Evolutionary conservation across 441 rosid genomes (phyloP).

Genomic region (Bocquillonia castaneifolia): DNA sequence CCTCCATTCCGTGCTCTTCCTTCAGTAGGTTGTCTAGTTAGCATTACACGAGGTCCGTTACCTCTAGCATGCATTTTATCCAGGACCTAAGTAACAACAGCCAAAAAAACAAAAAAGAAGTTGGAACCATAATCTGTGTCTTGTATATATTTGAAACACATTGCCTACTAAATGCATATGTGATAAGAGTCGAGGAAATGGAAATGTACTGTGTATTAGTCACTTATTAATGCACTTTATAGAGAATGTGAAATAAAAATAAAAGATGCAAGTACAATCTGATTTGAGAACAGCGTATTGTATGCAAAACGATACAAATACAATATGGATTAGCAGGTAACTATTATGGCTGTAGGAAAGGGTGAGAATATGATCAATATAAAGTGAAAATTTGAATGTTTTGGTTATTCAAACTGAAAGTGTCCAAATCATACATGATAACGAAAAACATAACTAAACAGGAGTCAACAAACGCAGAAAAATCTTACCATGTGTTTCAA

Average conservation of each 20-base stretch:
- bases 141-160: background rate
- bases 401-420: background rate
- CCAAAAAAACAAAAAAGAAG: background rate
- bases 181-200: background rate
- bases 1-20: slow-evolving; percentile 98
- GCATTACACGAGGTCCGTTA: slow-evolving; percentile 77
- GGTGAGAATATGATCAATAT: background rate
- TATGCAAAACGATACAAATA: background rate
- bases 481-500: slow-evolving; percentile 89
- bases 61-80: slow-evolving; percentile 94
- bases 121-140: background rate
- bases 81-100: slow-evolving; percentile 39
- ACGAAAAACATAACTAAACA: background rate
- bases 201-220: background rate
- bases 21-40: slow-evolving; percentile 95
- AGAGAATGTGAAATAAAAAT: background rate
- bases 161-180: background rate
- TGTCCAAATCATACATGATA: background rate
- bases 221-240: background rate
- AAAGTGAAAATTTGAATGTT: slow-evolving; percentile 7
- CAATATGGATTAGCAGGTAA: background rate
- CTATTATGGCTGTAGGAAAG: background rate
- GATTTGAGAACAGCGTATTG: background rate
- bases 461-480: slow-evolving; percentile 2
- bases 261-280: background rate